Evolutionary conservation across 768 basidiomycete species (phyloP), one percentile per base, ranked within the genome.

Genomic region (Suillus spraguei): DNA sequence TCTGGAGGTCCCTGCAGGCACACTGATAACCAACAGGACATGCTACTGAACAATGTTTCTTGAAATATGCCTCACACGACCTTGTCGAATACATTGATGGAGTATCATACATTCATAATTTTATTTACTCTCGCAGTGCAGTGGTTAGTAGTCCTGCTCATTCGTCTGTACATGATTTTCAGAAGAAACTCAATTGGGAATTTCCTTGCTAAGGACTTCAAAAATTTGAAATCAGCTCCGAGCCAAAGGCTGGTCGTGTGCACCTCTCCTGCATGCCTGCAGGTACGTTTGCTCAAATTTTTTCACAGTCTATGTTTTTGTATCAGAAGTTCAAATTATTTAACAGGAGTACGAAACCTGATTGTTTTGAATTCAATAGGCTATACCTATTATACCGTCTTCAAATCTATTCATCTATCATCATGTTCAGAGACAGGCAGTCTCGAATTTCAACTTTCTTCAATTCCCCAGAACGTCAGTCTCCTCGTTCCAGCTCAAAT

Each of bases 401-500:
- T 3, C 10, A 22, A 46, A 46, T 44, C 5, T 14, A 39, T 16
- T 20, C 3, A 13, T 39, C 54, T 24, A 14, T 36, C 42, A 72
- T 72, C 42, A 72, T 72, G 70, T 63, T 68, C 52, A 71, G 78
- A 67, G 80, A 82, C 42, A 72, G 82, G 47, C 76, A 71, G 38
- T 79, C 79, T 49, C 75, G 82, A 46, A 75, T 79, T 71, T 80
- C 74, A 11, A 68, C 71, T 7, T 79, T 81, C 46, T 73, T 86
- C 62, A 78, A 78, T 67, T 85, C 83, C 14, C 78, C 84, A 33
- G 88, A 88, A 63, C 83, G 79, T 65, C 70, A 76, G 35, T 83
- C 86, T 3, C 79, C 80, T 32, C 83, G 86, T 38, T 87, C 89
- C 2, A 85, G 85, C 65, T 88, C 88, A 7, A 80, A 84, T 58